Percentiles rank a stretch among this genome's conserved stretches.
phyloP scores from a whole-genome alignment of 345 rosid species.

The Dipteronia sinensis region DNA sequence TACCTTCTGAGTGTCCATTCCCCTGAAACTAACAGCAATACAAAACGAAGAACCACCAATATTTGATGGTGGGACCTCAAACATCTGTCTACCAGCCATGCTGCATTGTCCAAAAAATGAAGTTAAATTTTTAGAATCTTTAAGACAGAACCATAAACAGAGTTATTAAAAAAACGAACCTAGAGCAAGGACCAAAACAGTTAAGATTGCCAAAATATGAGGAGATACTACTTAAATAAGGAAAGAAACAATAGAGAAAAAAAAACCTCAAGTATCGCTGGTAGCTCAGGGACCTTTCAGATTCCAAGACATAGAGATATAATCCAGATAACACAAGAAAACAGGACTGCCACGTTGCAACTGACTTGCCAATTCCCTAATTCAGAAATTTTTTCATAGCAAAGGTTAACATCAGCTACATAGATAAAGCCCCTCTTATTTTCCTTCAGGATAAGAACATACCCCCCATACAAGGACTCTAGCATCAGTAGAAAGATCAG shows the following conservation, averaged over 20 bases:
- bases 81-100: constrained; percentile 91
- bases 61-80: constrained; percentile 74
- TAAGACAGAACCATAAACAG: constrained; percentile 14
- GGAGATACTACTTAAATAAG: constrained; percentile 3
- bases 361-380: constrained; percentile 94
- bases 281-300: constrained; percentile 73
- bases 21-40: constrained; percentile 78
- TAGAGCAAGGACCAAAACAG: neutral
- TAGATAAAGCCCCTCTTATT: constrained; percentile 27
- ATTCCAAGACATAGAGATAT: constrained; percentile 82
- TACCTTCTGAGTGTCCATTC: constrained; percentile 79
- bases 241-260: constrained; percentile 27
- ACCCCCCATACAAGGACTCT: constrained; percentile 97
- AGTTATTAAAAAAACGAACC: neutral
- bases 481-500: constrained; percentile 74
- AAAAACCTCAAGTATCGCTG: constrained; percentile 87
- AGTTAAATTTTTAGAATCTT: constrained; percentile 14
- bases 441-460: constrained; percentile 20
- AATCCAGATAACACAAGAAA: constrained; percentile 84
- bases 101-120: constrained; percentile 50
- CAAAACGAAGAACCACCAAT: constrained; percentile 89
- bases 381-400: constrained; percentile 22
- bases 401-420: constrained; percentile 18
- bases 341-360: constrained; percentile 95
- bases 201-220: constrained; percentile 16